Base-by-base conservation (phyloP, 2,329 filamentous ascomycete genomes). In the Polychaeton citri region DNA sequence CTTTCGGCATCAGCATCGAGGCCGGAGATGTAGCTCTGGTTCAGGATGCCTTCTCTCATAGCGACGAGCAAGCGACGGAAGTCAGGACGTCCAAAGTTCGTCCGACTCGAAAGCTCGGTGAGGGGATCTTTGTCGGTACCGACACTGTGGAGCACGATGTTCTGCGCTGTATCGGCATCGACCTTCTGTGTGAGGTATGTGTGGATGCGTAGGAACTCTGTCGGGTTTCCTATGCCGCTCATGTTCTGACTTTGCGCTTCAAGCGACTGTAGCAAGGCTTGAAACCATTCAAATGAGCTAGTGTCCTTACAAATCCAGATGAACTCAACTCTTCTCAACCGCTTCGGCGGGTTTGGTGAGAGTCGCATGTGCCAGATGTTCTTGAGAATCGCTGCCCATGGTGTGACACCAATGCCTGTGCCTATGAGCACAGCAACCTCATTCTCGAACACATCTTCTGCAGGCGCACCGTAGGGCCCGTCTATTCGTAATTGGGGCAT, bases 221-320 rank as follows among this genome's bases (percentile, higher is more conserved):
- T 57, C 18, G 74, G 74, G 32, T 76, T 74, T 46, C 75, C 75
- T 10, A 28, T 15, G 5, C 55, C 58, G 4, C 53, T 50, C 4
- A 76, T 76, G 50, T 78, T 72, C 40, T 74, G 70, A 34, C 81
- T 87, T 57, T 98, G 90, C 21, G 78, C 71, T 61, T 98, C 90
- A 16, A 98, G 79, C 0, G 84, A 92, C 1, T 82, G 83, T 12
- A 98, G 73, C 1, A 98, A 76, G 2, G 82, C 86, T 58, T 98
- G 90, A 69, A 98, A 96, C 90, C 90, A 98, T 63, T 96, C 90
- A 53, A 98, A 98, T 0, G 87, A 94, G 21, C 75, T 81, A 0
- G 87, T 94, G 54, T 95, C 87, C 59, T 83, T 90, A 72, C 88
- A 95, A 35, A 96, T 80, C 90, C 90, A 98, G 66, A 98, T 92